phyloP scores from a whole-genome alignment of 208 protist species.

The Trypanosoma cruzi region DNA sequence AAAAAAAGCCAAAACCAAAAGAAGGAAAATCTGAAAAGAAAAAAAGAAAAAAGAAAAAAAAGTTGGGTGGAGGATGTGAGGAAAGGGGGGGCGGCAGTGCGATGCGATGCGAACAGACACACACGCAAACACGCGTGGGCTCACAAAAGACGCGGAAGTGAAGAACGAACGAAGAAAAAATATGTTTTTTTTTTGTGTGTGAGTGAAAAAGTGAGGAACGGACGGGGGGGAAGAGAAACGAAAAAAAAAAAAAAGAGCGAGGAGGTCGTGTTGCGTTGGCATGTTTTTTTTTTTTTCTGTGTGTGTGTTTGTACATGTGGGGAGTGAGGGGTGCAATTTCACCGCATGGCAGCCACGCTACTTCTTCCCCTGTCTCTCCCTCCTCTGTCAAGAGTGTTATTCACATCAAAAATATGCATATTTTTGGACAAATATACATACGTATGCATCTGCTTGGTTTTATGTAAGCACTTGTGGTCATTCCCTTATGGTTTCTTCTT shows the following conservation, averaged over 20 bases:
- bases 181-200: not conserved
- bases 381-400: not conserved
- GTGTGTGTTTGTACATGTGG: too few relatives aligned
- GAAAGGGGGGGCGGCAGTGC: not conserved
- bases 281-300: too few relatives aligned
- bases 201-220: not conserved
- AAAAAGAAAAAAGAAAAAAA: not conserved
- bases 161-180: not conserved
- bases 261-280: too few relatives aligned
- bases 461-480: not conserved
- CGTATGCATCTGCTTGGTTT: not conserved
- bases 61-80: not conserved
- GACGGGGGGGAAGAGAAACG: not conserved
- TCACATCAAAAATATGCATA: not conserved
- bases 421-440: not conserved
- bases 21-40: not conserved
- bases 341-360: not conserved
- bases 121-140: not conserved
- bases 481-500: slow-evolving; percentile 10
- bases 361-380: not conserved
- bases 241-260: not conserved
- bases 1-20: not conserved
- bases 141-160: not conserved
- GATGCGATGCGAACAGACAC: not conserved
- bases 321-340: not conserved